These are phyloP conservation scores for Borealophlyctis nickersoniae DNA, from an alignment of 192 early-diverging fungal species.

Conservation along the genomic window DNA sequence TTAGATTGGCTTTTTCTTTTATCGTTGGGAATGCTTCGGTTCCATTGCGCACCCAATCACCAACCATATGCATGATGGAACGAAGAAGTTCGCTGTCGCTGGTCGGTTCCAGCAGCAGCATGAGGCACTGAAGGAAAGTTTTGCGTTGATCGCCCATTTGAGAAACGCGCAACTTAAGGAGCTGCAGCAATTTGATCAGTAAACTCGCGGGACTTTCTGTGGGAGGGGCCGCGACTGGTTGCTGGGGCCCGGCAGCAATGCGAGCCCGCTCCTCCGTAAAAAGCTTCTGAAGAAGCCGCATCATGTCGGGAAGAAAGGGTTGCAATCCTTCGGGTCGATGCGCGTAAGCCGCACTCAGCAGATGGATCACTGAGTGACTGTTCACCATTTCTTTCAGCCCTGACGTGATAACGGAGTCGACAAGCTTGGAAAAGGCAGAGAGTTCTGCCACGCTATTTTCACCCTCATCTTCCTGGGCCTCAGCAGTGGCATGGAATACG, in stretches of 20 bases:
- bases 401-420: slow-evolving; percentile 32
- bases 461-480: slow-evolving; percentile 1
- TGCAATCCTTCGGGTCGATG: slow-evolving; percentile 24
- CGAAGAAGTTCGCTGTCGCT: slow-evolving; percentile 70
- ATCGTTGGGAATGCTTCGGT: slow-evolving; percentile 89
- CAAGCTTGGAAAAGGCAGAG: slow-evolving; percentile 28
- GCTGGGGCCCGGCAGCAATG: slow-evolving; percentile 22
- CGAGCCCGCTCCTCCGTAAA: slow-evolving; percentile 70
- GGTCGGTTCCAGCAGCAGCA: slow-evolving; percentile 81
- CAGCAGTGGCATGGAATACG: slow-evolving; percentile 57
- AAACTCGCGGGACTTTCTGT: slow-evolving; percentile 44
- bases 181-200: slow-evolving; percentile 47
- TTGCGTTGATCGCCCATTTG: slow-evolving; percentile 77
- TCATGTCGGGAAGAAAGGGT: slow-evolving; percentile 66
- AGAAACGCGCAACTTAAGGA: slow-evolving; percentile 36
- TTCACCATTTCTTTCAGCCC: slow-evolving; percentile 31
- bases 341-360: slow-evolving; percentile 26
- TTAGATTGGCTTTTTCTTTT: slow-evolving; percentile 93
- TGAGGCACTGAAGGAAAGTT: slow-evolving; percentile 75
- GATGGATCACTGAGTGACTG: slow-evolving; percentile 8
- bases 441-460: slow-evolving; percentile 17
- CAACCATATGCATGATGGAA: slow-evolving; percentile 76
- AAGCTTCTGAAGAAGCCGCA: slow-evolving; percentile 80
- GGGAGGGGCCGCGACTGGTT: slow-evolving; percentile 21
- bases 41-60: slow-evolving; percentile 82